Evolutionary conservation across 768 basidiomycete species (phyloP), one percentile per base, ranked within the genome.

Genomic region (Termitomyces sp.): DNA sequence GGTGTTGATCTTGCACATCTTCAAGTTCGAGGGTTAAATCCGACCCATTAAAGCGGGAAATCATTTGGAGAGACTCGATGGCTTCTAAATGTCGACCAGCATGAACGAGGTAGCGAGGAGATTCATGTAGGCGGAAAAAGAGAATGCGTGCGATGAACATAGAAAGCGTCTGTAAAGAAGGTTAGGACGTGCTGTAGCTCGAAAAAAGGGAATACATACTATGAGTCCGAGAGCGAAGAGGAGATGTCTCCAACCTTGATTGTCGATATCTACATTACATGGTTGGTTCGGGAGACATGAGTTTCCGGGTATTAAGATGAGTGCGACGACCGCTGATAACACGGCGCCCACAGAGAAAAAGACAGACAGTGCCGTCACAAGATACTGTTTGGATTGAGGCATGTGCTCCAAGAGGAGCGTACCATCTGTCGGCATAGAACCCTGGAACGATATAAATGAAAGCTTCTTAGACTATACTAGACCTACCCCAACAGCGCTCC

Each of bases 271-370:
- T 12, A 89, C 81, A 65, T 89, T 82, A 71, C 95, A 97, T 0
- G 79, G 71, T 52, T 71, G 68, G 4, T 71, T 67, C 46, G 72
- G 68, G n/a, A 77, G 75, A 65, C 91, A 93, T 0, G 91, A 91
- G 64, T 83, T 80, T 16, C 79, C 74, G 1, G 97, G 97, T 38
- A 99, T 82, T 55, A 95, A 79, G 50, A 88, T 55, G 36, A 95
- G 81, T 40, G 86, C 93, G 38, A 95, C 84, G 10, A 93, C 69
- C 0, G 95, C 93, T 1, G 93, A 78, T 5, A 97, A 70, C 46
- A 98, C 92, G 0, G 95, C 87, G 49, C 96, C 96, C 41, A 97
- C 73, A 6, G 93, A 95, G 78, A 98, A 98, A 77, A 98, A 98
- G n/a, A 95, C 83, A 4, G 93, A 94, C 26, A 97, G 82, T 0